Percentiles rank a stretch among this genome's conserved stretches.
These are phyloP conservation scores for Pichia californica DNA, from an alignment of 805 yeast genomes.

Conservation along the genomic window DNA sequence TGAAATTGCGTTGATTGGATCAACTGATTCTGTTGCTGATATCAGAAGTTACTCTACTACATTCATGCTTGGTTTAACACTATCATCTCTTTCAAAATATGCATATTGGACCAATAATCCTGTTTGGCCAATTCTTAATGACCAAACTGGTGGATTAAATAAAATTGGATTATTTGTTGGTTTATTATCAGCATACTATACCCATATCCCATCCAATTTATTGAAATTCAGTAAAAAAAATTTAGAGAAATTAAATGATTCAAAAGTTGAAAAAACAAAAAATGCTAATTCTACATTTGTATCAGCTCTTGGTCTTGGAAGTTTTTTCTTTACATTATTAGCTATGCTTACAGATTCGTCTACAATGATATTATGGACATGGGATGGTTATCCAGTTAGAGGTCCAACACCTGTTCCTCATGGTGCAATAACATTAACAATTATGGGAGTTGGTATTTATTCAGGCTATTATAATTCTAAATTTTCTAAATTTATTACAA, in stretches of 20 bases:
- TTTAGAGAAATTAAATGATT: neutral
- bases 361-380: slow-evolving; percentile 86
- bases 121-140: slow-evolving; percentile 91
- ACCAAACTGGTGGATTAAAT: slow-evolving; percentile 81
- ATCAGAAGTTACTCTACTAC: slow-evolving; percentile 44
- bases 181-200: slow-evolving; percentile 52
- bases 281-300: slow-evolving; percentile 26
- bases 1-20: slow-evolving; percentile 40
- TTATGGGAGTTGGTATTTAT: slow-evolving; percentile 52
- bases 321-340: slow-evolving; percentile 62
- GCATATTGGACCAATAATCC: slow-evolving; percentile 84
- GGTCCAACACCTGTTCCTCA: slow-evolving; percentile 89
- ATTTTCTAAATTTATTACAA: slow-evolving; percentile 16
- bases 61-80: slow-evolving; percentile 63
- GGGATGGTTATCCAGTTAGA: slow-evolving; percentile 87
- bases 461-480: slow-evolving; percentile 33
- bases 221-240: too few relatives aligned
- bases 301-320: slow-evolving; percentile 69
- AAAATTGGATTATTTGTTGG: slow-evolving; percentile 62
- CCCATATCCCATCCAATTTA: slow-evolving; percentile 28
- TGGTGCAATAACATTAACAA: slow-evolving; percentile 58
- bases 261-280: neutral
- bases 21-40: slow-evolving; percentile 20
- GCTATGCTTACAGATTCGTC: slow-evolving; percentile 80
- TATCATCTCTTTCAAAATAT: slow-evolving; percentile 70